These are phyloP conservation scores for Coemansia sp. DNA, from an alignment of 192 early-diverging fungal genomes.

Conservation along the genomic window DNA sequence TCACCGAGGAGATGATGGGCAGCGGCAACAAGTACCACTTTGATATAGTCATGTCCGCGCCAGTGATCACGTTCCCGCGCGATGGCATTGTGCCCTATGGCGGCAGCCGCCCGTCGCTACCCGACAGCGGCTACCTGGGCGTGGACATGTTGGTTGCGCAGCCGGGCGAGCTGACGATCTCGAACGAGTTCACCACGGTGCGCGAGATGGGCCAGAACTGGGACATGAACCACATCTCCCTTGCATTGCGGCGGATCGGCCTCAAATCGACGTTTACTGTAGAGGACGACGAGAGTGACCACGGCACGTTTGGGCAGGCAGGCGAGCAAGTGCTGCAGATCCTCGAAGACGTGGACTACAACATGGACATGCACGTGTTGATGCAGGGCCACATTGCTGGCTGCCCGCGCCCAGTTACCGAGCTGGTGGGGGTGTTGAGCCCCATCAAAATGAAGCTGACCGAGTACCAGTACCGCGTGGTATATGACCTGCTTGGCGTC, in stretches of 20 bases:
- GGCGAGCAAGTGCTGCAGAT: conserved; percentile 58
- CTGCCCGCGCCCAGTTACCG: conserved; percentile 53
- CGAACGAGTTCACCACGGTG: conserved; percentile 63
- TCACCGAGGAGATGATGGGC: conserved; percentile 66
- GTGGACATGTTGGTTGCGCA: conserved; percentile 69
- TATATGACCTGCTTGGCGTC: conserved; percentile 53
- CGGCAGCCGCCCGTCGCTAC: not conserved
- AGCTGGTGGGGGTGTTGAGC: conserved; percentile 61
- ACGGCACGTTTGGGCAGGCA: conserved; percentile 45
- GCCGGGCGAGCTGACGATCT: conserved; percentile 81
- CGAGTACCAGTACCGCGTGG: conserved; percentile 76
- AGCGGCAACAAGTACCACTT: conserved; percentile 64
- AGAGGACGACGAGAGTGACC: conserved; percentile 34
- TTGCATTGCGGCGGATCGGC: conserved; percentile 55
- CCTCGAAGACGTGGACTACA: conserved; percentile 73
- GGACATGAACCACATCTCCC: conserved; percentile 59
- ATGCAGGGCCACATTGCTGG: conserved; percentile 52
- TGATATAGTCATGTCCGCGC: conserved; percentile 77
- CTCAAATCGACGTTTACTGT: conserved; percentile 53
- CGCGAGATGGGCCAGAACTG: conserved; percentile 42
- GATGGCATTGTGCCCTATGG: conserved; percentile 42
- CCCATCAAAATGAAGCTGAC: conserved; percentile 75
- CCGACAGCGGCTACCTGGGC: not conserved
- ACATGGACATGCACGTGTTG: conserved; percentile 61
- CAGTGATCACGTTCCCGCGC: conserved; percentile 77